Percentiles rank a stretch among this genome's conserved stretches.
phyloP scores from a whole-genome alignment of 2,329 filamentous ascomycete genomes.

The Elsinoe fawcettii region DNA sequence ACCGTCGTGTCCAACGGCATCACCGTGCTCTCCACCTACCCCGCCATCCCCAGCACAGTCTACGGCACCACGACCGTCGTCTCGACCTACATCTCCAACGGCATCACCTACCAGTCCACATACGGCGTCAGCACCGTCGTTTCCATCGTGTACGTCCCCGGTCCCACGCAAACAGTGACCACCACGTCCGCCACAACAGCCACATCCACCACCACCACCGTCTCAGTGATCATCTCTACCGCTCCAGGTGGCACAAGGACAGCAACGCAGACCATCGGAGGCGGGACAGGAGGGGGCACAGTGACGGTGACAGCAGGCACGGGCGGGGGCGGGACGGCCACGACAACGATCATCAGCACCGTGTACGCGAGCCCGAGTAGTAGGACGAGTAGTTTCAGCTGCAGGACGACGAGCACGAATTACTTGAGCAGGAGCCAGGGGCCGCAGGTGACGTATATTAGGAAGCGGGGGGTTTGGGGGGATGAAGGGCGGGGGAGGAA shows the following conservation, averaged over 20 bases:
- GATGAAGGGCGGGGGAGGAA: conserved; percentile 6
- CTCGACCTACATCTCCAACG: conserved; percentile 23
- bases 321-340: conserved; percentile 20
- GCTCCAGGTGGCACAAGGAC: conserved; percentile 15
- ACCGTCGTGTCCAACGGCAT: conserved; percentile 24
- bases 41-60: conserved; percentile 21
- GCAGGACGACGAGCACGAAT: conserved; percentile 25
- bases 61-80: conserved; percentile 23
- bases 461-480: conserved; percentile 10
- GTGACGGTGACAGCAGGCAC: conserved; percentile 19
- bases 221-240: conserved; percentile 16
- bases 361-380: conserved; percentile 18
- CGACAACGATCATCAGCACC: conserved; percentile 21
- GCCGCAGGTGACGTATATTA: conserved; percentile 8
- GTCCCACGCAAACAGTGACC: conserved; percentile 22
- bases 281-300: conserved; percentile 16
- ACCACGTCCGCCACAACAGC: conserved; percentile 21
- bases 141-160: conserved; percentile 21
- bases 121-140: conserved; percentile 25
- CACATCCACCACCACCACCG: conserved; percentile 20
- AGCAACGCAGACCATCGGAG: conserved; percentile 10
- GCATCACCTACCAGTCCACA: conserved; percentile 22
- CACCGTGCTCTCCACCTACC: conserved; percentile 21
- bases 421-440: conserved; percentile 23
- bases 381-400: conserved; percentile 21